Conservation (phyloP, 306 rosid species). For the Inga laurina region DNA sequence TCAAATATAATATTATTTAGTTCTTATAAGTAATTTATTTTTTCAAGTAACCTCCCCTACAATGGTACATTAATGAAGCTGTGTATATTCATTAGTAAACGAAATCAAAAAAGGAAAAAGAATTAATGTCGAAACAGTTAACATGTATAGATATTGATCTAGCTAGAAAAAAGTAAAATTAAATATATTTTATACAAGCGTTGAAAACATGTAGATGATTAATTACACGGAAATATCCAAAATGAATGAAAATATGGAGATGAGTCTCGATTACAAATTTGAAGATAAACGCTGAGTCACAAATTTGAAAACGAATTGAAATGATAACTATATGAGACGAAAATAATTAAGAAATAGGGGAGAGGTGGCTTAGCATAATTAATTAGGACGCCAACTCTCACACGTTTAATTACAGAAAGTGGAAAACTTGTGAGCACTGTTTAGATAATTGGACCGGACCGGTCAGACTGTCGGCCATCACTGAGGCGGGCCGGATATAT, state of each 20-base stretch:
- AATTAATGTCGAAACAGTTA: neutral
- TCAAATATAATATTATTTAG: neutral
- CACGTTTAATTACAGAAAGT: neutral
- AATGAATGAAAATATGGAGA: neutral
- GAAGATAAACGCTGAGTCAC: neutral
- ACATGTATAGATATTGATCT: neutral
- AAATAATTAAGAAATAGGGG: neutral
- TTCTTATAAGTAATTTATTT: neutral
- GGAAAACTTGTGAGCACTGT: neutral
- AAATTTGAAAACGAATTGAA: neutral
- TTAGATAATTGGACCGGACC: too few relatives aligned
- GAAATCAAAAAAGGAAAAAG: too few relatives aligned
- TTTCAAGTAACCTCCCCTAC: neutral
- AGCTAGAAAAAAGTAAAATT: neutral
- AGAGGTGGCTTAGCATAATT: neutral
- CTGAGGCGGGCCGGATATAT: too few relatives aligned
- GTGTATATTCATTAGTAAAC: too few relatives aligned
- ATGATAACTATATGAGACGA: neutral
- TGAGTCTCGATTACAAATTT: neutral
- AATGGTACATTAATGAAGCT: too few relatives aligned
- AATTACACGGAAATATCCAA: neutral
- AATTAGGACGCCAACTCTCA: neutral
- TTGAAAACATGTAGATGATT: neutral
- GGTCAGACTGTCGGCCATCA: too few relatives aligned
- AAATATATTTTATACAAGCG: too few relatives aligned